A percentile compares a stretch with the other conserved stretches of the same genome.
Conservation (phyloP, 108 stramenopile species). For the Seminavis robusta region DNA sequence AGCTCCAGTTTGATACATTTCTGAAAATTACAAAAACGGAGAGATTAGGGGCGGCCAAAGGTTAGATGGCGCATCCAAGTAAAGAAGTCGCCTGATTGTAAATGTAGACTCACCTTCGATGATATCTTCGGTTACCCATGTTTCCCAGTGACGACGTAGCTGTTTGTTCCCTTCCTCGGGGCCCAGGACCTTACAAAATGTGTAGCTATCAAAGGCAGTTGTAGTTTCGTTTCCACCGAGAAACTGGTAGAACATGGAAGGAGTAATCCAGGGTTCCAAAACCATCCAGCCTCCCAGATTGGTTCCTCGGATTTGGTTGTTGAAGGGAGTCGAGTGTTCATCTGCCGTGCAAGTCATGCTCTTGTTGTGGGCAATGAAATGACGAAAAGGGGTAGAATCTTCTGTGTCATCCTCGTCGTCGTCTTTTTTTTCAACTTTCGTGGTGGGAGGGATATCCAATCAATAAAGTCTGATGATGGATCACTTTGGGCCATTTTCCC, state of each 20-base stretch:
- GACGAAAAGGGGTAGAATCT: slow-evolving; percentile 21
- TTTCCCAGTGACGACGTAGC: slow-evolving; percentile 86
- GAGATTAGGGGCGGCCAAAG: too few relatives aligned
- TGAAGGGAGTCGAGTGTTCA: slow-evolving; percentile 72
- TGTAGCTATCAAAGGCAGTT: slow-evolving; percentile 85
- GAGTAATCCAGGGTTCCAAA: slow-evolving; percentile 94
- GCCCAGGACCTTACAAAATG: slow-evolving; percentile 87
- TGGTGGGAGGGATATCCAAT: too few relatives aligned
- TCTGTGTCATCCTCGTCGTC: background rate
- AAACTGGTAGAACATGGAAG: slow-evolving; percentile 91
- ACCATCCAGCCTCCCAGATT: slow-evolving; percentile 96
- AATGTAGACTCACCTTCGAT: too few relatives aligned
- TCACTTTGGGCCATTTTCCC: too few relatives aligned
- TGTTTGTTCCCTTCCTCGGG: slow-evolving; percentile 80
- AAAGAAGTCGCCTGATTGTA: too few relatives aligned
- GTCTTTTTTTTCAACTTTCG: too few relatives aligned
- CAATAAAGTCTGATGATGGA: too few relatives aligned
- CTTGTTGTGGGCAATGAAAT: slow-evolving; percentile 63
- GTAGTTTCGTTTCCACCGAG: slow-evolving; percentile 64
- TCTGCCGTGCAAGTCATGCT: slow-evolving; percentile 67
- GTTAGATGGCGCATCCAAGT: too few relatives aligned
- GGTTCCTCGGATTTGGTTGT: slow-evolving; percentile 85
- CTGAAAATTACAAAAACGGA: too few relatives aligned
- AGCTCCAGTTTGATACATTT: slow-evolving; percentile 66
- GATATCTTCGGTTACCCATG: slow-evolving; percentile 84